Evolutionary conservation across 2,329 filamentous ascomycete species (phyloP).

Genomic region (Hawksworthiomyces lignivorus): DNA sequence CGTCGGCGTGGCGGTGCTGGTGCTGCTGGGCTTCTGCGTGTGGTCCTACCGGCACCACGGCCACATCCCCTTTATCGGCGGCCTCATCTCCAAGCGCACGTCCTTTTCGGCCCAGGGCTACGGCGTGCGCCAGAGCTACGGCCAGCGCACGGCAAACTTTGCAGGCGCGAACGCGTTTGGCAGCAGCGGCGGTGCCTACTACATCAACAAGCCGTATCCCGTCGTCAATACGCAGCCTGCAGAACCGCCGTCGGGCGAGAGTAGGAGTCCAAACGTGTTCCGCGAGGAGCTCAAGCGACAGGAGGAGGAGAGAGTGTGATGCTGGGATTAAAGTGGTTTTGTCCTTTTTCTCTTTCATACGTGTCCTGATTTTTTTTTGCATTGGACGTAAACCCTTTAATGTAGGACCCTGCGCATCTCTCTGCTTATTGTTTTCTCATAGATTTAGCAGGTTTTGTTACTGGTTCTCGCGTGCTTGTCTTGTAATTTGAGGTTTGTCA

Average conservation of each 20-base stretch:
- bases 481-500: too few relatives aligned
- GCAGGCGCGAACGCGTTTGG: conserved; percentile 4
- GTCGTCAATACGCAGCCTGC: conserved; percentile 5
- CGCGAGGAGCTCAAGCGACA: conserved; percentile 29
- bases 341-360: too few relatives aligned
- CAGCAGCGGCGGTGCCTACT: neutral
- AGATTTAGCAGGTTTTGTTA: too few relatives aligned
- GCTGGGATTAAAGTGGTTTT: too few relatives aligned
- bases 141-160: conserved; percentile 15
- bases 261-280: conserved; percentile 23
- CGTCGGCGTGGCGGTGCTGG: conserved; percentile 17
- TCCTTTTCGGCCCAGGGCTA: conserved; percentile 19
- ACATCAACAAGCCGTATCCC: neutral
- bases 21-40: conserved; percentile 16
- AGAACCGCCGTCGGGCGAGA: conserved; percentile 18
- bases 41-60: conserved; percentile 20
- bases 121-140: conserved; percentile 18
- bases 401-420: too few relatives aligned
- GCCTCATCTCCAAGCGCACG: conserved; percentile 7
- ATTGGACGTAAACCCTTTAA: too few relatives aligned
- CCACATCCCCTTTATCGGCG: conserved; percentile 16
- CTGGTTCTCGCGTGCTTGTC: too few relatives aligned
- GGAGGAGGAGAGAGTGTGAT: conserved; percentile 15
- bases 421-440: too few relatives aligned
- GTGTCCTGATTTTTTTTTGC: too few relatives aligned